Base-by-base conservation (phyloP, 75 land plant genomes). In the Isoetes taiwanensis region DNA sequence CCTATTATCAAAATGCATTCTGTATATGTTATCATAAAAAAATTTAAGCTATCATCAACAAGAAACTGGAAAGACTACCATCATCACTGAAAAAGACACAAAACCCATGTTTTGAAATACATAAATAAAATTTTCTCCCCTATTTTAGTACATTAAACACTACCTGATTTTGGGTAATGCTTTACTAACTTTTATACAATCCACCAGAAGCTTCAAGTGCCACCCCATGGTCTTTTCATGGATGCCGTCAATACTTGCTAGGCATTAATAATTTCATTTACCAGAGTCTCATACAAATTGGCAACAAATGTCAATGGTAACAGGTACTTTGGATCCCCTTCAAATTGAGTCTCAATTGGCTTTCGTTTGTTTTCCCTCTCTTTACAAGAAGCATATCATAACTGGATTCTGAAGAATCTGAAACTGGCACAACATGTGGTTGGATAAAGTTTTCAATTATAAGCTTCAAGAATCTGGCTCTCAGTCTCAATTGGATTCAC, bases 161-260 rank as follows among this genome's bases (percentile, higher is more conserved):
- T 57, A 89, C 99, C 99, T 77, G 79, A 75, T 43, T 71, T 78
- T 1, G 96, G 96, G 62, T 80, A 94, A 54, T 80, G 82, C 37
- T 85, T 89, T 6, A 85, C 82, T 11, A 94, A 82, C 42, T 84
- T 72, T 96, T 82, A 42, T 94, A 94, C 79, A 94, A 75, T 26
- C 99, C 99, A 61, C 99, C 99, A 41, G 99, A 85, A 17, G 99
- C 96, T 76, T 94, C 99, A 64, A 94, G 96, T 30, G 99, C 96
- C 32, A 94, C 96, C 96, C 91, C 67, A 94, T 82, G 1, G 81
- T 89, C 73, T 89, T 94, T 32, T 94, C 99, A 41, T 85, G 96
- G 40, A 78, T 54, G 24, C 84, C 91, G 63, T 80, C 83, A 62
- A 94, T 58, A 10, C 82, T 74, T 24, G 74, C 74, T 54, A 94